phyloP scores from a whole-genome alignment of 257 asterid genomes.

The Osmanthus fragrans region DNA sequence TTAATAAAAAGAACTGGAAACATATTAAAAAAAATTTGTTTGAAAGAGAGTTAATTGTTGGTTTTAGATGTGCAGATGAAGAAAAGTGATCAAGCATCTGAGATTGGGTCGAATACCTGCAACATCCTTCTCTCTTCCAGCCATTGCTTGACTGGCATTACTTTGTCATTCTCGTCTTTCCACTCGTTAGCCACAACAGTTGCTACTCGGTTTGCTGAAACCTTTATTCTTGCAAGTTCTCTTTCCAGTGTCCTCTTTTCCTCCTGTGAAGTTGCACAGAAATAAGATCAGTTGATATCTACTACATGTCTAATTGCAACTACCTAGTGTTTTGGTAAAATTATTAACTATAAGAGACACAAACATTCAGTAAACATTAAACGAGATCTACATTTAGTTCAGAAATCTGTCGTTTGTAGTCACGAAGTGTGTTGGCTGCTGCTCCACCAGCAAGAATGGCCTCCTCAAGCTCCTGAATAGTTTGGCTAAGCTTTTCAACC shows the following conservation, averaged over 20 bases:
- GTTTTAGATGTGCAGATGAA: not conserved
- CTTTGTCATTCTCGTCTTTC: conserved; percentile 89
- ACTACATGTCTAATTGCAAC: not conserved
- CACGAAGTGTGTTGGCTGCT: conserved; percentile 74
- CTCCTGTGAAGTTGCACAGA: conserved; percentile 49
- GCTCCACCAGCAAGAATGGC: conserved; percentile 87
- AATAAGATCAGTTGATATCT: conserved; percentile 11
- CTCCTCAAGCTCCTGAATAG: conserved; percentile 85
- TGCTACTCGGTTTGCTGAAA: conserved; percentile 83
- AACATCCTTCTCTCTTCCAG: conserved; percentile 82
- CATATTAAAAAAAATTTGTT: not conserved
- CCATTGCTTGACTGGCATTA: conserved; percentile 98
- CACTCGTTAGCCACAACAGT: conserved; percentile 84
- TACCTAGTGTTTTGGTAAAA: not conserved
- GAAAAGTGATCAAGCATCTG: not conserved
- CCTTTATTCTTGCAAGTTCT: conserved; percentile 85
- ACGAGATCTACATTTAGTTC: conserved; percentile 54
- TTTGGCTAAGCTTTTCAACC: conserved; percentile 82
- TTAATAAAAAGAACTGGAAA: conserved; percentile 3
- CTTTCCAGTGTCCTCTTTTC: conserved; percentile 87
- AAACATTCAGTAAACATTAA: not conserved
- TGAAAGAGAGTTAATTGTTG: not conserved
- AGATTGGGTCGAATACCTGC: conserved; percentile 49
- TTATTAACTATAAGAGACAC: conserved; percentile 11
- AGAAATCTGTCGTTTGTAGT: conserved; percentile 62